phyloP scores from a whole-genome alignment of 805 yeast species.

The Wickerhamomyces tratensis region DNA sequence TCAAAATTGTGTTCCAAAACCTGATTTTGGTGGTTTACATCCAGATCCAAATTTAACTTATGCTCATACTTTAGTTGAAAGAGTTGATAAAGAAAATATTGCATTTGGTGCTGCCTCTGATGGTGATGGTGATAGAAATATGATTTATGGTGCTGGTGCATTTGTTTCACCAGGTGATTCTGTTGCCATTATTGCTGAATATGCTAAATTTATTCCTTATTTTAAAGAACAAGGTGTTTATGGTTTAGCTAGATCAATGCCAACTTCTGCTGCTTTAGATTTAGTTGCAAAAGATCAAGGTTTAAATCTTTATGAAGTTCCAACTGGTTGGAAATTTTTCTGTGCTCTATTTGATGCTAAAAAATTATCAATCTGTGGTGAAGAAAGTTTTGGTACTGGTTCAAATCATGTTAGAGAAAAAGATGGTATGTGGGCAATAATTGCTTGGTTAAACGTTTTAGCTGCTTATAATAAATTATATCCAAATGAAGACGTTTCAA shows the following conservation, averaged over 20 bases:
- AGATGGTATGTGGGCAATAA: constrained; percentile 96
- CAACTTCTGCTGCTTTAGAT: constrained; percentile 91
- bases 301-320: constrained; percentile 81
- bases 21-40: constrained; percentile 95
- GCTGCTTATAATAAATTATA: constrained; percentile 67
- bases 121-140: constrained; percentile 98
- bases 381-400: constrained; percentile 97
- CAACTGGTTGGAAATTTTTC: constrained; percentile 98
- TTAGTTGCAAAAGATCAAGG: constrained; percentile 76
- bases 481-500: constrained; percentile 51
- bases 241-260: constrained; percentile 97
- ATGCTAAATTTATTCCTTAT: constrained; percentile 88
- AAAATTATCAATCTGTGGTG: constrained; percentile 94
- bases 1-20: constrained; percentile 72
- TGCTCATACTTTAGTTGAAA: constrained; percentile 77
- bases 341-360: constrained; percentile 91
- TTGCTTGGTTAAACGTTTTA: constrained; percentile 93
- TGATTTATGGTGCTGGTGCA: constrained; percentile 93
- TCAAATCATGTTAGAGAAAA: constrained; percentile 96
- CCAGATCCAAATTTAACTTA: constrained; percentile 97
- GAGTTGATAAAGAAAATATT: constrained; percentile 73
- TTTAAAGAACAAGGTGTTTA: constrained; percentile 76
- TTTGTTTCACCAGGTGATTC: constrained; percentile 98
- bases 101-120: constrained; percentile 99
- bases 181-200: constrained; percentile 94